phyloP scores from a whole-genome alignment of 371 early-diverging fungal genomes.

The Rhizomucor pusillus region DNA sequence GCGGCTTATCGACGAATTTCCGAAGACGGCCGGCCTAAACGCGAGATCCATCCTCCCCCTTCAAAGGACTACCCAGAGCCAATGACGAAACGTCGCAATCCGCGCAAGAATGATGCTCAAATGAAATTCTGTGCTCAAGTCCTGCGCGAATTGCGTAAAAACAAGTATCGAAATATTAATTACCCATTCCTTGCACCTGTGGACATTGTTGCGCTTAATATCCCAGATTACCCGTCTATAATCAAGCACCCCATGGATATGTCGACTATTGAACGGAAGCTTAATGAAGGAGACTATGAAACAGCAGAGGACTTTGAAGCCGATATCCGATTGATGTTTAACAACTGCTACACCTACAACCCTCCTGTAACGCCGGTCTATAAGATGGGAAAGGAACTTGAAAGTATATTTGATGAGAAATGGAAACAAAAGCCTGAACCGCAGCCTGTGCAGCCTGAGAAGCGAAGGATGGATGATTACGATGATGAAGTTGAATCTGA shows the following conservation, averaged over 20 bases:
- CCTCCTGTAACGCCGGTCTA: conserved; percentile 87
- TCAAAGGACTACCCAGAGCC: conserved; percentile 52
- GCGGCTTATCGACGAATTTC: conserved; percentile 18
- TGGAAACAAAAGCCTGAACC: conserved; percentile 70
- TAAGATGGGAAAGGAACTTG: conserved; percentile 76
- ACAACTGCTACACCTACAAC: conserved; percentile 96
- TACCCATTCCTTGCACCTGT: conserved; percentile 91
- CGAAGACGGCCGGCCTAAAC: conserved; percentile 65
- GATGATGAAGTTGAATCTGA: conserved; percentile 12
- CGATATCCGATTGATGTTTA: conserved; percentile 87
- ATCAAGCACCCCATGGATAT: conserved; percentile 99
- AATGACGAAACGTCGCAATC: conserved; percentile 42
- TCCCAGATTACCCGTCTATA: conserved; percentile 92
- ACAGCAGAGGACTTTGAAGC: conserved; percentile 75
- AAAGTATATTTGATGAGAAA: conserved; percentile 81
- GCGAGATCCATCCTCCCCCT: conserved; percentile 72
- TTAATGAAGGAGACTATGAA: conserved; percentile 76
- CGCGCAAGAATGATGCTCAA: conserved; percentile 59
- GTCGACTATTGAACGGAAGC: conserved; percentile 85
- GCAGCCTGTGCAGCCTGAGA: conserved; percentile 12
- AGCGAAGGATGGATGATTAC: conserved; percentile 8
- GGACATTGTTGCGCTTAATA: conserved; percentile 85
- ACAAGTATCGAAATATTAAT: conserved; percentile 66
- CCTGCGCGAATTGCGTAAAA: conserved; percentile 77
- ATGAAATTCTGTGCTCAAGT: conserved; percentile 70